Conservation (phyloP, 139 green algal genomes). For the Choricystis sp. region DNA sequence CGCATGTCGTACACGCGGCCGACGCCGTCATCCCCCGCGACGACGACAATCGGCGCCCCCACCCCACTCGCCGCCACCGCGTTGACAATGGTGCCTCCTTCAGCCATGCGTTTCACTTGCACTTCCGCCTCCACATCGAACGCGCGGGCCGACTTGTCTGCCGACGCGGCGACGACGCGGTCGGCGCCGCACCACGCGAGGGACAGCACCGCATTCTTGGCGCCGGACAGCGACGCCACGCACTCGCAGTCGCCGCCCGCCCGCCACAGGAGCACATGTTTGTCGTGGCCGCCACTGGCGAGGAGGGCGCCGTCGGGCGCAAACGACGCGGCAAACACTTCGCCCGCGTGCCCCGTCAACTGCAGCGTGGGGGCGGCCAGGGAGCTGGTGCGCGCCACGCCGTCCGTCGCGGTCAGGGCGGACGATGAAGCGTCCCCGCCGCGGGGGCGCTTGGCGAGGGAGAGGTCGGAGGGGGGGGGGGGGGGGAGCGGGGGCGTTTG, state of each 20-base stretch:
- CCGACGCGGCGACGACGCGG: slow-evolving; percentile 52
- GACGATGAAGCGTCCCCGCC: neutral
- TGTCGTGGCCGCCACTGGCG: slow-evolving; percentile 68
- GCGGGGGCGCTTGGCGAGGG: too few species aligned
- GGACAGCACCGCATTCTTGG: slow-evolving; percentile 87
- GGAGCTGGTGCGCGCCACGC: slow-evolving; percentile 26
- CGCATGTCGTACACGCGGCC: slow-evolving; percentile 85
- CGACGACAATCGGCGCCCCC: slow-evolving; percentile 64
- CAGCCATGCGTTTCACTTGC: slow-evolving; percentile 68
- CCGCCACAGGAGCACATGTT: slow-evolving; percentile 71
- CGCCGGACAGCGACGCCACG: slow-evolving; percentile 72
- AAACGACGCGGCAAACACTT: slow-evolving; percentile 70
- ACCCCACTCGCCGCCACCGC: slow-evolving; percentile 41
- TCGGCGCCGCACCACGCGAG: slow-evolving; percentile 79
- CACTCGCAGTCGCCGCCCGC: slow-evolving; percentile 79
- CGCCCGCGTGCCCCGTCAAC: slow-evolving; percentile 60
- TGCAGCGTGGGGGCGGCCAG: slow-evolving; percentile 72
- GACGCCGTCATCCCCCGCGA: slow-evolving; percentile 71
- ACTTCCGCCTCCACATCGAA: slow-evolving; percentile 54
- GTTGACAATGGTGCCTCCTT: slow-evolving; percentile 89
- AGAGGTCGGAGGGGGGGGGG: too few species aligned
- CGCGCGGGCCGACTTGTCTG: slow-evolving; percentile 64
- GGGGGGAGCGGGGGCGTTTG: too few species aligned
- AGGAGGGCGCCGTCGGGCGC: slow-evolving; percentile 57
- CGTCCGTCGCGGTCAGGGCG: slow-evolving; percentile 6